Evolutionary conservation across 176 grass and related monocot genomes (phyloP).

Genomic region (Musa beccarii): DNA sequence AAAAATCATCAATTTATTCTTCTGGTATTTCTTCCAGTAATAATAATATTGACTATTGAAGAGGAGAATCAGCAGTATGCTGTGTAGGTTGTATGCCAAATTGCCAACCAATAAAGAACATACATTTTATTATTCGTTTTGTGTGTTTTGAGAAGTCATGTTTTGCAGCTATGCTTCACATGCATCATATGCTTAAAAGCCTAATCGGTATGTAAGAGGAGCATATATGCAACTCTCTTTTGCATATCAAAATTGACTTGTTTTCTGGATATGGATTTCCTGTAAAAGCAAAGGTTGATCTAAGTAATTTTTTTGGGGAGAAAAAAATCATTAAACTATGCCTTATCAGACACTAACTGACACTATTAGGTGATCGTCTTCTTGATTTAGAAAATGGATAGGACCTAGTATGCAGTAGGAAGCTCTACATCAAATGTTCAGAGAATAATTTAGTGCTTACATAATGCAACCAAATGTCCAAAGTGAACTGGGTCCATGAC

Average conservation of each 20-base stretch:
- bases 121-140: not conserved
- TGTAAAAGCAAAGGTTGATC: too few species aligned
- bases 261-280: not conserved
- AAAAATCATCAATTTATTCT: not conserved
- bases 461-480: too few species aligned
- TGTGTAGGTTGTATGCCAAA: not conserved
- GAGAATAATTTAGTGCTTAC: too few species aligned
- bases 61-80: not conserved
- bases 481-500: not conserved
- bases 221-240: not conserved
- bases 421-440: too few species aligned
- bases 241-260: not conserved
- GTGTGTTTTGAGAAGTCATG: not conserved
- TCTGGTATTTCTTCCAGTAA: not conserved
- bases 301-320: not conserved
- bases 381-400: not conserved
- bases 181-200: not conserved
- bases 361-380: not conserved
- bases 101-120: not conserved
- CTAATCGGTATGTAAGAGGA: not conserved
- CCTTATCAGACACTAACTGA: not conserved
- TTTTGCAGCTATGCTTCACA: not conserved
- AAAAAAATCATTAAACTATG: not conserved
- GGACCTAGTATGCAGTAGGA: too few species aligned
- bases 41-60: not conserved